A percentile compares a stretch with the other conserved stretches of the same genome.
Conservation (phyloP, 2,329 filamentous ascomycete species). For the Keithomyces neogunnii region DNA sequence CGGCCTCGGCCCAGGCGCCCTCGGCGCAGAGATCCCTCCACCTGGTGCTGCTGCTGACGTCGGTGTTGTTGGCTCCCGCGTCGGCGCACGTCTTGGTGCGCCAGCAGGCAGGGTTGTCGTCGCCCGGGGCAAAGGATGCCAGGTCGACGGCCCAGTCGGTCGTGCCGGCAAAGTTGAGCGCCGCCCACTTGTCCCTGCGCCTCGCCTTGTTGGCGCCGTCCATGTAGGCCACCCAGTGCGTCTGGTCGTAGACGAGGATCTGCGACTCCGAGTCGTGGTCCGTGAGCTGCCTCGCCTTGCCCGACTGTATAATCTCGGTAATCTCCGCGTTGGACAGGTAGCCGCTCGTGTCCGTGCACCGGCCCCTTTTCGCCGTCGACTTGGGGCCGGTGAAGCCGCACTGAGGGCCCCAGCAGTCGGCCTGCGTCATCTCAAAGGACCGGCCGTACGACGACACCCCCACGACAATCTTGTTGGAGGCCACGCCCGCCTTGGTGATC, state of each 20-base stretch:
- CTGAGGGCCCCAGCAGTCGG: background rate
- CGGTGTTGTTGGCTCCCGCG: no score
- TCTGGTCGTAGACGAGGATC: slow-evolving; percentile 15
- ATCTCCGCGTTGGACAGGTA: slow-evolving; percentile 20
- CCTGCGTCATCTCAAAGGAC: background rate
- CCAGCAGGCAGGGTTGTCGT: no score
- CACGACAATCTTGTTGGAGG: background rate
- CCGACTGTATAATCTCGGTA: slow-evolving; percentile 11
- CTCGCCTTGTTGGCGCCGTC: background rate
- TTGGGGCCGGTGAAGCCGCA: background rate
- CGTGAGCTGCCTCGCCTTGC: slow-evolving; percentile 3
- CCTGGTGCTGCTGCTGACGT: no score
- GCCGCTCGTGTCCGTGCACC: slow-evolving; percentile 17
- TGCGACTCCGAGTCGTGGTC: slow-evolving; percentile 5
- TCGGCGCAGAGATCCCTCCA: no score
- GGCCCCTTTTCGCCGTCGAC: background rate
- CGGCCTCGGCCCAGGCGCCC: no score
- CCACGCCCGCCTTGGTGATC: slow-evolving; percentile 2
- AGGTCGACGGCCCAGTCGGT: no score
- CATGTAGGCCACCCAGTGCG: slow-evolving; percentile 18
- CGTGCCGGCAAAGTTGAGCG: no score
- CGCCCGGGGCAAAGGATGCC: no score
- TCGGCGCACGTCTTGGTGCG: no score
- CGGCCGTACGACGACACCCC: background rate
- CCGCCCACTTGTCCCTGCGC: no score